Evolutionary conservation across 768 basidiomycete genomes (phyloP), one percentile per base, ranked within the genome.

Genomic region (Leccinellum luteum): DNA sequence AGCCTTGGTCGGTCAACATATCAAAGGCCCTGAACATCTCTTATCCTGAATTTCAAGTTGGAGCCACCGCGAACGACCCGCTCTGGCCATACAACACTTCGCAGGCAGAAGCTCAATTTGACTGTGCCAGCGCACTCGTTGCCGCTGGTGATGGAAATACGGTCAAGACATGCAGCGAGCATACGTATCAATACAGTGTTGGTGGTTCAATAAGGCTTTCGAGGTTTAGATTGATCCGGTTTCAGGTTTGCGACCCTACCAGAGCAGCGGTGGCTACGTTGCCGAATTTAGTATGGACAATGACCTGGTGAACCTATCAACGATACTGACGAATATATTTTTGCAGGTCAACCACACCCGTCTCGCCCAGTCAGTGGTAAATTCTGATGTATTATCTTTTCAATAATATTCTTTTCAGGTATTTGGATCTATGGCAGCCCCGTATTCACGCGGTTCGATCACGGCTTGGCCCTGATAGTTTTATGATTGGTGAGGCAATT

Each of bases 361-460:
- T 55, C 66, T 81, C 9, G 79, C 77, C 44, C 66, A 75, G 79
- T 82, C 61, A 44, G 75, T 63, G 15, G 4, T 34, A n/a, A 27
- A 10, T 41, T 12, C 21, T 52, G 10, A 14, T 51, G 7, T 10
- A 51, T 17, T 23, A 28, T 6, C 6, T 2, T 12, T 48, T 21
- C 23, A 21, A 56, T 47, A 10, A 51, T 54, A 4, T 45, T 34
- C 9, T 19, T 51, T n/a, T 45, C 47, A 82, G 81, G 61, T 81
- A 78, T 62, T 73, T 82, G n/a, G 81, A 83, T 63, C 69, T 81
- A 44, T 83, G 81, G 80, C 81, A 81, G 63, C 81, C 80, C 3
- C 74, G 81, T 30, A 81, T 83, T 31, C 68, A 73, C 31, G 72
- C 75, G 4, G 77, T 82, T 13, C 75, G 81, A 31, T 69, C 74